phyloP scores from a whole-genome alignment of 2,329 filamentous ascomycete species.

The Orbilia ellipsospora region DNA sequence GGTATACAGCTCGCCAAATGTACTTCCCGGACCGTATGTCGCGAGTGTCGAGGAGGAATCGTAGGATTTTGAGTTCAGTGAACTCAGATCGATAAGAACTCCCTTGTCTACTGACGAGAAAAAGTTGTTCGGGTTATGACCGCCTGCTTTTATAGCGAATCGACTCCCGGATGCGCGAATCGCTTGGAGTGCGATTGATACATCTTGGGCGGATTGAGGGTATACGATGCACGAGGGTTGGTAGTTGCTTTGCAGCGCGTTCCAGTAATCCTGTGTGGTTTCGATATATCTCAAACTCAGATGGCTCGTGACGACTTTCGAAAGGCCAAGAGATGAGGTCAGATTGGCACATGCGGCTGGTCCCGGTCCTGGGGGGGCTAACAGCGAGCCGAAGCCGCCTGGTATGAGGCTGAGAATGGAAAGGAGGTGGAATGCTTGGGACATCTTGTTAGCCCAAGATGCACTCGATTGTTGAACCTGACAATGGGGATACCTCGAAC shows the following conservation, averaged over 20 bases:
- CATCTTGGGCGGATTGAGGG: not conserved
- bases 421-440: no score
- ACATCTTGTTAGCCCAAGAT: no score
- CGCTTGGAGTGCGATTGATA: not conserved
- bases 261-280: not conserved
- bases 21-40: not conserved
- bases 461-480: no score
- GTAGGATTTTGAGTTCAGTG: not conserved
- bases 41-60: not conserved
- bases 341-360: not conserved
- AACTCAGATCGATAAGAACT: conserved; percentile 60
- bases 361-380: no score
- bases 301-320: not conserved
- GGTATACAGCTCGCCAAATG: not conserved
- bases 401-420: no score
- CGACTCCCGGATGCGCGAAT: conserved; percentile 8
- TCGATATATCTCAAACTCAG: not conserved
- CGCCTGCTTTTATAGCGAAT: conserved; percentile 65
- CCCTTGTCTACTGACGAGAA: conserved; percentile 63
- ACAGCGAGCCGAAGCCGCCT: no score
- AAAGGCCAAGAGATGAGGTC: not conserved
- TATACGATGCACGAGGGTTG: not conserved
- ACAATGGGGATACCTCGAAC: no score
- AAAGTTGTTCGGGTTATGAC: conserved; percentile 63
- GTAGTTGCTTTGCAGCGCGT: not conserved